Percentiles rank a stretch among this genome's conserved stretches.
Evolutionary conservation across 192 early-diverging fungal species (phyloP).

Genomic region (Geosiphon pyriformis): DNA sequence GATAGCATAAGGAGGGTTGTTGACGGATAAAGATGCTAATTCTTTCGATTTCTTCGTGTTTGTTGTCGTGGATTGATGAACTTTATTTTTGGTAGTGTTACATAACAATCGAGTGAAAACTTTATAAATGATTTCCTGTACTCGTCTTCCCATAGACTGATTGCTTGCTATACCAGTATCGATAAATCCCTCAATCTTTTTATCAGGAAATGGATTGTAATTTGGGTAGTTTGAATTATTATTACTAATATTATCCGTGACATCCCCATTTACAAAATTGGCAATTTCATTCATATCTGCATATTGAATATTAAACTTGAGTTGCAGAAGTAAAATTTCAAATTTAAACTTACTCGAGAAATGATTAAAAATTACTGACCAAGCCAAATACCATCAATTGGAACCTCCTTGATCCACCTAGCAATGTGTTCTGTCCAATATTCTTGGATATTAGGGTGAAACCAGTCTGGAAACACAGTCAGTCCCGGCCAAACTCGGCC

Average conservation of each 20-base stretch:
- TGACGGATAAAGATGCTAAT: conserved; percentile 5
- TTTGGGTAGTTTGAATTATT: too few relatives aligned
- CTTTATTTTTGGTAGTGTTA: not conserved
- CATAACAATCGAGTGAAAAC: not conserved
- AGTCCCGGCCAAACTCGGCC: conserved; percentile 59
- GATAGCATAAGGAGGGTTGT: conserved; percentile 31
- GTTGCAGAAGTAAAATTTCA: too few relatives aligned
- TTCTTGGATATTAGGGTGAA: conserved; percentile 38
- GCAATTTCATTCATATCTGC: conserved; percentile 57
- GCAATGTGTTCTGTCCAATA: conserved; percentile 49
- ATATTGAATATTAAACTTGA: too few relatives aligned
- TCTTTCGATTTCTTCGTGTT: not conserved
- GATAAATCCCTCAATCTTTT: not conserved
- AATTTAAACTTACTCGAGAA: too few relatives aligned
- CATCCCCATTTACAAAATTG: conserved; percentile 21
- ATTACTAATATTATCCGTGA: conserved; percentile 2
- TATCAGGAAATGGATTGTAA: not conserved
- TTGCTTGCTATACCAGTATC: not conserved
- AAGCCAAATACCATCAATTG: conserved; percentile 59
- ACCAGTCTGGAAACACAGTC: conserved; percentile 59
- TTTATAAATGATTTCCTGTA: conserved; percentile 18
- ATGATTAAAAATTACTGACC: conserved; percentile 8
- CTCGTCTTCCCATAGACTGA: conserved; percentile 6
- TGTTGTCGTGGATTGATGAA: not conserved
- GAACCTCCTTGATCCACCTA: conserved; percentile 18